These are phyloP conservation scores for Cryptosporidium xiaoi DNA, from an alignment of 169 alveolate genomes.

Conservation along the genomic window DNA sequence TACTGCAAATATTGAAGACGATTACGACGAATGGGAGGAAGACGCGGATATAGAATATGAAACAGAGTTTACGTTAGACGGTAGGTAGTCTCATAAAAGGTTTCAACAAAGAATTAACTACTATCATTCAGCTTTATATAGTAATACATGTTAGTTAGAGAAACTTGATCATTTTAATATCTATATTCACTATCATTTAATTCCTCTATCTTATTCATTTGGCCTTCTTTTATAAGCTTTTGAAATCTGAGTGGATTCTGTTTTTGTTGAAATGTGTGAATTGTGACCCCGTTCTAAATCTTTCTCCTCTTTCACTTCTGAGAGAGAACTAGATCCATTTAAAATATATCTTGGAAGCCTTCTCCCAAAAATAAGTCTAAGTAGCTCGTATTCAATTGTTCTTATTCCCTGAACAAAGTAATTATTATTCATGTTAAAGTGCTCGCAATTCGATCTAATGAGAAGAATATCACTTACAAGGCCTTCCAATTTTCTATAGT, in stretches of 20 bases:
- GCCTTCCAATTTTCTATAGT: constrained; percentile 78
- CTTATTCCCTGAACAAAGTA: constrained; percentile 44
- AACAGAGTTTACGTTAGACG: constrained; percentile 58
- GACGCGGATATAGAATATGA: constrained; percentile 46
- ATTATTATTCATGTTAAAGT: constrained; percentile 75
- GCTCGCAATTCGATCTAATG: constrained; percentile 76
- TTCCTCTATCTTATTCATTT: too few species aligned
- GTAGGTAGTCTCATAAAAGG: background rate
- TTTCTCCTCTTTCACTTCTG: too few species aligned
- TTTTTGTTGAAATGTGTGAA: background rate
- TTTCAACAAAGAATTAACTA: background rate
- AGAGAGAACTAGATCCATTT: too few species aligned
- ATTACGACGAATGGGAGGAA: constrained; percentile 36
- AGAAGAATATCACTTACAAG: constrained; percentile 73
- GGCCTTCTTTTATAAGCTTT: background rate
- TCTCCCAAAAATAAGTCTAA: constrained; percentile 41
- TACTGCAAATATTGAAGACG: constrained; percentile 18
- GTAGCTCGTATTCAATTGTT: constrained; percentile 38
- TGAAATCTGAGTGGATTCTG: background rate
- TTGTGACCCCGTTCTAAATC: too few species aligned
- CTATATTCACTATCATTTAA: too few species aligned
- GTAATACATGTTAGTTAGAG: too few species aligned
- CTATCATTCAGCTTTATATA: background rate
- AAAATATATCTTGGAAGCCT: constrained; percentile 64
- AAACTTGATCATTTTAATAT: too few species aligned